Percentiles rank a stretch among this genome's conserved stretches.
These are phyloP conservation scores for Phytophthora multivora DNA, from an alignment of 352 stramenopile genomes.

Conservation along the genomic window DNA sequence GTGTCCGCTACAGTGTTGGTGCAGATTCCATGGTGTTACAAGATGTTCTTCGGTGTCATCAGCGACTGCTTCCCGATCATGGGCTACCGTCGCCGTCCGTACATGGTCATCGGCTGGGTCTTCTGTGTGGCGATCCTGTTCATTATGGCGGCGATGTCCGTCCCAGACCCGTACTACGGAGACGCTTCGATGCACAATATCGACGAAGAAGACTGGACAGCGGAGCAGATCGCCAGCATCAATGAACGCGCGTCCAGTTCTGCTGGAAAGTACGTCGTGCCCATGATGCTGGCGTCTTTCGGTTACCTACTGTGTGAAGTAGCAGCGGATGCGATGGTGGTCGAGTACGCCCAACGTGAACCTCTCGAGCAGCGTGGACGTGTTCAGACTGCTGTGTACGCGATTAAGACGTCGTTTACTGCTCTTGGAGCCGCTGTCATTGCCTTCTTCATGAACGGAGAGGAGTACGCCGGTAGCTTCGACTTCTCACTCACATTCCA, in stretches of 20 bases:
- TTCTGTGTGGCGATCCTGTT: constrained; percentile 47
- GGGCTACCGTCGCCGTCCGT: constrained; percentile 53
- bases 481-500: constrained; percentile 48
- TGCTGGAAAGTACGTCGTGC: constrained; percentile 51
- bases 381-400: constrained; percentile 56
- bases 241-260: constrained; percentile 32
- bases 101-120: constrained; percentile 57
- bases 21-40: constrained; percentile 57
- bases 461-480: constrained; percentile 51
- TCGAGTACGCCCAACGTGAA: constrained; percentile 61
- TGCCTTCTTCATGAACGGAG: constrained; percentile 52
- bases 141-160: constrained; percentile 39
- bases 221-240: constrained; percentile 37
- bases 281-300: constrained; percentile 63
- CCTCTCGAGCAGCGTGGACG: constrained; percentile 46
- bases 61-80: constrained; percentile 61
- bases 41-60: constrained; percentile 57
- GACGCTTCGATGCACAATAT: constrained; percentile 39
- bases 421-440: constrained; percentile 45
- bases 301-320: constrained; percentile 63
- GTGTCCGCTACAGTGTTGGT: constrained; percentile 49
- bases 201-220: constrained; percentile 40
- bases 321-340: constrained; percentile 57
- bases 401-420: constrained; percentile 43
- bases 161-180: constrained; percentile 48